Base-by-base conservation (phyloP, 1,139 yeast species). In the Wickerhamomyces sp. region DNA sequence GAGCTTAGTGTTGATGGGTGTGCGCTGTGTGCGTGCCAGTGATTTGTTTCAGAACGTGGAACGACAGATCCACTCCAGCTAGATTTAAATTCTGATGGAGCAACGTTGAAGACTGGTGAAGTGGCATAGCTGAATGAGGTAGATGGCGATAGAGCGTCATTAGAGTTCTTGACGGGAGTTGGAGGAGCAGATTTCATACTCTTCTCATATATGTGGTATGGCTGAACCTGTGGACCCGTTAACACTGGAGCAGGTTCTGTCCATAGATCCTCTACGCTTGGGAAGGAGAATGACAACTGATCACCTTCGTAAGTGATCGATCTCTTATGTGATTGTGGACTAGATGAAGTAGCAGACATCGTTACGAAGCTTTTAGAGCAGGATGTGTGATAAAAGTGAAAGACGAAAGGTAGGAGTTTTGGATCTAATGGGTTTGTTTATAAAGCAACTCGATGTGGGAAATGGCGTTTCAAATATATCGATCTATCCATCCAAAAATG, bases 291-390 rank as follows among this genome's bases (percentile, higher is more conserved):
- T 9, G 20, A 35, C 49, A 49, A 44, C 30, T 49, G 54, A 7
- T 52, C 42, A 9, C 55, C 55, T 21, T 43, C 52, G 28, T 45
- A 51, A 0, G 54, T 49, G 13, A 39, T 33, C 3, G 51, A 44
- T 41, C 53, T 41, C 16, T 40, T 35, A 31, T 46, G 51, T 15
- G 20, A 15, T 12, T 18, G 9, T 14, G 30, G 15, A 14, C 16
- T 10, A 3, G 14, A 12, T 16, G 21, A 16, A 13, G 6, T 15
- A 18, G 11, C 12, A 17, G 22, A 17, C 17, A 13, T 28, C 9
- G 19, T 19, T 16, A 6, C n/a, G n/a, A n/a, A n/a, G n/a, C n/a
- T n/a, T n/a, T n/a, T n/a, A n/a, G n/a, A n/a, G n/a, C n/a, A n/a
- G n/a, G n/a, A n/a, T n/a, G n/a, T n/a, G n/a, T n/a, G n/a, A n/a